A percentile compares a stretch with the other conserved stretches of the same genome.
phyloP scores from a whole-genome alignment of 1,139 yeast genomes.

The Citeromyces hawaiiensis region DNA sequence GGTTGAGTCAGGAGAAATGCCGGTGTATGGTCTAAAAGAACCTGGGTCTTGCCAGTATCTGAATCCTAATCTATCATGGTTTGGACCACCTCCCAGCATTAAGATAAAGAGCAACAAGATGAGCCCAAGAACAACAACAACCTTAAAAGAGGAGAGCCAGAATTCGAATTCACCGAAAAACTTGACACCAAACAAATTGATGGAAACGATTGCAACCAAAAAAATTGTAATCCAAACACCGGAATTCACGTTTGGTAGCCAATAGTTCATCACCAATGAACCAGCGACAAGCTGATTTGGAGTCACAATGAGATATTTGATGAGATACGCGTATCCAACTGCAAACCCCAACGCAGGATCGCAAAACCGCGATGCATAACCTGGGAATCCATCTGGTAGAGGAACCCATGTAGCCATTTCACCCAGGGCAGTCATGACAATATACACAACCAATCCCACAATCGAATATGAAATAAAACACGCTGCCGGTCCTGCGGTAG shows the following conservation, averaged over 20 bases:
- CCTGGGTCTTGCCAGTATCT: conserved; percentile 56
- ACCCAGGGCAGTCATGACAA: conserved; percentile 61
- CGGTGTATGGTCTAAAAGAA: conserved; percentile 34
- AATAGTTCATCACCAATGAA: conserved; percentile 45
- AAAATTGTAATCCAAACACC: conserved; percentile 50
- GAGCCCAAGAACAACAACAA: conserved; percentile 41
- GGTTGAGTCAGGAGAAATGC: conserved; percentile 19
- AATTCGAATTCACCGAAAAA: conserved; percentile 60
- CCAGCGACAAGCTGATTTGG: conserved; percentile 53
- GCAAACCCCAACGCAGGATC: conserved; percentile 68
- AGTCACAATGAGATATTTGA: conserved; percentile 50
- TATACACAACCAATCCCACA: conserved; percentile 51
- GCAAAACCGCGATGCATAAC: conserved; percentile 53
- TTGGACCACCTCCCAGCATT: conserved; percentile 48
- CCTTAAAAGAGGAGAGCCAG: conserved; percentile 49
- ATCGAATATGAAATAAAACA: conserved; percentile 45
- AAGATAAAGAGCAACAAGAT: conserved; percentile 31
- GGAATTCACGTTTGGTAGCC: conserved; percentile 39
- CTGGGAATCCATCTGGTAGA: conserved; percentile 56
- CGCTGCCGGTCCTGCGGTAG: conserved; percentile 58
- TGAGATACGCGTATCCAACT: conserved; percentile 54
- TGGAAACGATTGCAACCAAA: conserved; percentile 25
- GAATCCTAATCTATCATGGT: conserved; percentile 49
- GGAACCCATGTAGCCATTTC: conserved; percentile 69
- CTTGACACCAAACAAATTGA: conserved; percentile 24